Conservation (phyloP, 2,329 filamentous ascomycete genomes). For the Fusarium sp. region DNA sequence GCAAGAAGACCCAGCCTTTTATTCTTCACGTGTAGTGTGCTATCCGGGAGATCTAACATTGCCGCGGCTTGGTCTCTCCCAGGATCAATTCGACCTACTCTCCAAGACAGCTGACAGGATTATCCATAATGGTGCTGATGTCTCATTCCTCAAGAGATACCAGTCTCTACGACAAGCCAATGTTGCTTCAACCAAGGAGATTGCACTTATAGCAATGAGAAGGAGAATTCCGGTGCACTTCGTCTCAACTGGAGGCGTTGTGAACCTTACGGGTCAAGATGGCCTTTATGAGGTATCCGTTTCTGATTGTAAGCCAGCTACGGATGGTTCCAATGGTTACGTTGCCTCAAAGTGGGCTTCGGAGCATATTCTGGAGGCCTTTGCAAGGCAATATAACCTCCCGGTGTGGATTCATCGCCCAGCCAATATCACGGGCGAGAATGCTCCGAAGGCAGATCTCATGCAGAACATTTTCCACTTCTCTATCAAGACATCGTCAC, state of each 20-base stretch:
- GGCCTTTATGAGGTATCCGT: not conserved
- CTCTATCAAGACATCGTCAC: not conserved
- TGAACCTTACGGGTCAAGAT: constrained; percentile 23
- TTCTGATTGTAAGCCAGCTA: not conserved
- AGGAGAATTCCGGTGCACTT: constrained; percentile 53
- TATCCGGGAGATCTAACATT: not conserved
- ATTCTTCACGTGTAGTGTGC: not conserved
- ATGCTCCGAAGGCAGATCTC: not conserved
- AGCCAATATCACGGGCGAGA: not conserved
- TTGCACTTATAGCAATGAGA: constrained; percentile 42
- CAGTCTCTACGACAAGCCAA: constrained; percentile 46
- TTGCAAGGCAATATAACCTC: not conserved
- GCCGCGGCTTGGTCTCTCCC: not conserved
- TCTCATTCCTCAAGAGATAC: constrained; percentile 51
- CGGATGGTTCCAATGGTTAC: constrained; percentile 46
- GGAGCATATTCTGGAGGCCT: constrained; percentile 47
- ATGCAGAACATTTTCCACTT: constrained; percentile 16
- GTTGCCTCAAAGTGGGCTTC: constrained; percentile 52
- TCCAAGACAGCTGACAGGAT: constrained; percentile 48
- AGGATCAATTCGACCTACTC: not conserved
- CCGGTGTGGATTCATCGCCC: constrained; percentile 11
- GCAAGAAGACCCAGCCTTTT: not conserved
- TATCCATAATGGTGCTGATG: constrained; percentile 62
- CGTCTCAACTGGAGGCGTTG: constrained; percentile 48
- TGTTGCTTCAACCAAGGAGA: constrained; percentile 46